Conservation (phyloP, 768 basidiomycete species). For the Russula dissimulans region DNA sequence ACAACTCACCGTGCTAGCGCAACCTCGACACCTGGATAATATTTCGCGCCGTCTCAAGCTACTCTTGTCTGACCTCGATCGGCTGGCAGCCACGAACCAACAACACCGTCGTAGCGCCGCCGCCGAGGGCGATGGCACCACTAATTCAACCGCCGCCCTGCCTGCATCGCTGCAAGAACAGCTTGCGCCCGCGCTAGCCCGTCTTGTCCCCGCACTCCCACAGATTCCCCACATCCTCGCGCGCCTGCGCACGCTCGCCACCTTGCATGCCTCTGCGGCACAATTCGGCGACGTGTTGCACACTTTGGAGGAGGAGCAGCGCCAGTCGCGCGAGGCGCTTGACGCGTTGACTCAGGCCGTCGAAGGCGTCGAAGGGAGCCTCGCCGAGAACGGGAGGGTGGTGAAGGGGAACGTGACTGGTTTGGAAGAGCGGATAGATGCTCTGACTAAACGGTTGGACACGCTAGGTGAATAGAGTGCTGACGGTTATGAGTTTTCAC, state of each 20-base stretch:
- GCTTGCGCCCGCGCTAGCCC: slow-evolving; percentile 56
- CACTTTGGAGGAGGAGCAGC: slow-evolving; percentile 65
- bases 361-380: slow-evolving; percentile 60
- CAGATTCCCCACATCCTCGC: slow-evolving; percentile 87
- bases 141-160: slow-evolving; percentile 16
- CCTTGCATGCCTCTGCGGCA: slow-evolving; percentile 73
- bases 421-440: slow-evolving; percentile 51
- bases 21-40: slow-evolving; percentile 93
- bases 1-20: slow-evolving; percentile 81
- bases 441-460: slow-evolving; percentile 37
- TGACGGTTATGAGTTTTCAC: background rate
- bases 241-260: slow-evolving; percentile 74
- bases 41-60: slow-evolving; percentile 91
- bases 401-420: slow-evolving; percentile 67
- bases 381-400: slow-evolving; percentile 61
- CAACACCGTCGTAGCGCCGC: slow-evolving; percentile 31
- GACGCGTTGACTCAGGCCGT: slow-evolving; percentile 63
- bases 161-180: slow-evolving; percentile 42
- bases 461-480: slow-evolving; percentile 21
- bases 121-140: slow-evolving; percentile 1
- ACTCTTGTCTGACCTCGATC: slow-evolving; percentile 86
- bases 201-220: slow-evolving; percentile 63
- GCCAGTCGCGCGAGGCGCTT: slow-evolving; percentile 49
- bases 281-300: slow-evolving; percentile 63
- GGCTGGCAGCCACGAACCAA: slow-evolving; percentile 40